Percentiles rank a stretch among this genome's conserved stretches.
These are phyloP conservation scores for Porogramme epimiltina DNA, from an alignment of 1,284 basidiomycete species.

Conservation along the genomic window DNA sequence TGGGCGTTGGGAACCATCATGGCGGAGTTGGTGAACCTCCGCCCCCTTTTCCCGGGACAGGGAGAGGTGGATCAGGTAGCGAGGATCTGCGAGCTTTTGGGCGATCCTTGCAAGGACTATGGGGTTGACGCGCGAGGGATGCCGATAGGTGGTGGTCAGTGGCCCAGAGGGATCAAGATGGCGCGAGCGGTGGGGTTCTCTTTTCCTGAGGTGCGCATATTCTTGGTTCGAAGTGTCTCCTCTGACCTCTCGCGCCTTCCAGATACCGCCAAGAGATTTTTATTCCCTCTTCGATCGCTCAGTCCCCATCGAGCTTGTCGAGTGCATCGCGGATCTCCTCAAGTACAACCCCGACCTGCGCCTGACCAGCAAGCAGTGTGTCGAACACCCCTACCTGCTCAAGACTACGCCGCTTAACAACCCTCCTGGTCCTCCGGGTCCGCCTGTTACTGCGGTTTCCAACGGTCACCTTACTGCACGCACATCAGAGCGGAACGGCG, in stretches of 20 bases:
- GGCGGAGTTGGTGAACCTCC: slow-evolving; percentile 93
- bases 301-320: slow-evolving; percentile 81
- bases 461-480: slow-evolving; percentile 32
- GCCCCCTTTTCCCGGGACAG: slow-evolving; percentile 97
- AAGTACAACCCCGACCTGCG: slow-evolving; percentile 90
- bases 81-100: slow-evolving; percentile 88
- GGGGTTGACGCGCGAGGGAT: slow-evolving; percentile 75
- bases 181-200: slow-evolving; percentile 86
- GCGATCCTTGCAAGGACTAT: slow-evolving; percentile 89
- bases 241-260: slow-evolving; percentile 15
- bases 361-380: slow-evolving; percentile 84
- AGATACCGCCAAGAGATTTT: slow-evolving; percentile 81
- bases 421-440: slow-evolving; percentile 58
- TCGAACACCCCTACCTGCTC: slow-evolving; percentile 87
- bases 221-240: slow-evolving; percentile 12
- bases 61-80: slow-evolving; percentile 94
- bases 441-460: slow-evolving; percentile 15
- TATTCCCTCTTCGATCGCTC: slow-evolving; percentile 78
- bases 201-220: slow-evolving; percentile 78
- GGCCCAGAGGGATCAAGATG: slow-evolving; percentile 86
- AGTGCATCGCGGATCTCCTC: slow-evolving; percentile 91
- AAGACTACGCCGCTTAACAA: slow-evolving; percentile 70
- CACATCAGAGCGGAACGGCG: slow-evolving; percentile 38
- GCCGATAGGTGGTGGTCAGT: slow-evolving; percentile 84
- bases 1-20: slow-evolving; percentile 99